phyloP scores from a whole-genome alignment of 2,329 filamentous ascomycete species.

The Phaeomoniella chlamydospora region DNA sequence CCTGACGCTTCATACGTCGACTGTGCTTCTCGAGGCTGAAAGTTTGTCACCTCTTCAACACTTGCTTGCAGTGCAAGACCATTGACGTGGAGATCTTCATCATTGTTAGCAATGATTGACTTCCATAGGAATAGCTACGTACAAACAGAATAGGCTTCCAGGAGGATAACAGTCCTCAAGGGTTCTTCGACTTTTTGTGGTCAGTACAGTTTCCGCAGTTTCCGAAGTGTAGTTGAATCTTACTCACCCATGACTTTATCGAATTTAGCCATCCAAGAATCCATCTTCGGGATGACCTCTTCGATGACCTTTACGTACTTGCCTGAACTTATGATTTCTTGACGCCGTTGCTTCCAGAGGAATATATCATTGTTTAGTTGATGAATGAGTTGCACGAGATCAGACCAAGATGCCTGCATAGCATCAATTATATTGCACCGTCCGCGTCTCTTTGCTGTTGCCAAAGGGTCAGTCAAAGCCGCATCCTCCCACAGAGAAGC shows the following conservation, averaged over 20 bases:
- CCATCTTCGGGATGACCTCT: slow-evolving; percentile 65
- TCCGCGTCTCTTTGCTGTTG: neutral
- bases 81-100: slow-evolving; percentile 61
- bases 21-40: slow-evolving; percentile 17
- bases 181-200: slow-evolving; percentile 34
- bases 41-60: slow-evolving; percentile 77
- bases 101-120: no score
- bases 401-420: slow-evolving; percentile 75
- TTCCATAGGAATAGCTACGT: slow-evolving; percentile 29
- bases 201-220: neutral
- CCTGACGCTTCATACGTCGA: slow-evolving; percentile 1
- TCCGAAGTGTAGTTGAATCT: slow-evolving; percentile 3
- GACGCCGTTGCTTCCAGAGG: slow-evolving; percentile 72
- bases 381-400: slow-evolving; percentile 86
- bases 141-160: slow-evolving; percentile 60
- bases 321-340: slow-evolving; percentile 74
- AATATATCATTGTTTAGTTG: slow-evolving; percentile 81
- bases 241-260: slow-evolving; percentile 55
- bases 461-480: neutral
- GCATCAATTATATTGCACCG: slow-evolving; percentile 35
- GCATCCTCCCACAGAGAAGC: slow-evolving; percentile 23
- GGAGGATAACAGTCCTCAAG: slow-evolving; percentile 64
- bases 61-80: slow-evolving; percentile 88
- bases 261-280: slow-evolving; percentile 68
- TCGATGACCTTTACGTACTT: slow-evolving; percentile 70